Base-by-base conservation (phyloP, 129 eudicot genomes). In the Flaveria ramosissima region DNA sequence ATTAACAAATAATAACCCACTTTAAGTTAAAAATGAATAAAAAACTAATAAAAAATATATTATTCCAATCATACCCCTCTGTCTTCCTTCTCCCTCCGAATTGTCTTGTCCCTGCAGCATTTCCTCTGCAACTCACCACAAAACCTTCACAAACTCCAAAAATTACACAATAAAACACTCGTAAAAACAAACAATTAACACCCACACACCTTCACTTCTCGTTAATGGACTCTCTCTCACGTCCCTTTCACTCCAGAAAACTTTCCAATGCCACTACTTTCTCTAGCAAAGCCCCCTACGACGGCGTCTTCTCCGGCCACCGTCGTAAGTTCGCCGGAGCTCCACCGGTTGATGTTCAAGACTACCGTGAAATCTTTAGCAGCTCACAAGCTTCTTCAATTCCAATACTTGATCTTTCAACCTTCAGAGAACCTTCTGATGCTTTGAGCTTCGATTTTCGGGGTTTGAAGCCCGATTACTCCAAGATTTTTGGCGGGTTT, bases 351-450 rank as follows among this genome's bases (percentile, higher is more conserved):
- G 43, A 79, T 42, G 52, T 75, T 26, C 78, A 81, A 47, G 97
- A 91, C 72, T 95, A 91, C 81, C 57, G 74, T 13, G 99, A 92
- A 79, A 88, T 95, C n/a, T 95, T 95, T 27, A 86, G 76, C 21
- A 75, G 78, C 21, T 76, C 80, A 4, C 75, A 72, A 13, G 55
- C 65, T n/a, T 84, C 90, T 46, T 86, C 97, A 42, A 86, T 95
- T 80, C 99, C 99, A 57, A 77, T 88, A 50, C 89, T 95, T 48
- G 92, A 92, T 70, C 82, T 92, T 73, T 82, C 97, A 12, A 82
- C 48, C 0, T 81, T 78, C 14, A 81, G 80, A 24, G 85, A 55
- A 15, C 19, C 66, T 7, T 65, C 27, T 72, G 85, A 74, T 53
- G 66, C 73, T 68, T 79, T 55, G 43, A 73, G 67, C 42, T 27